Conservation (phyloP, 495 filamentous ascomycete species). For the Podospora australis region DNA sequence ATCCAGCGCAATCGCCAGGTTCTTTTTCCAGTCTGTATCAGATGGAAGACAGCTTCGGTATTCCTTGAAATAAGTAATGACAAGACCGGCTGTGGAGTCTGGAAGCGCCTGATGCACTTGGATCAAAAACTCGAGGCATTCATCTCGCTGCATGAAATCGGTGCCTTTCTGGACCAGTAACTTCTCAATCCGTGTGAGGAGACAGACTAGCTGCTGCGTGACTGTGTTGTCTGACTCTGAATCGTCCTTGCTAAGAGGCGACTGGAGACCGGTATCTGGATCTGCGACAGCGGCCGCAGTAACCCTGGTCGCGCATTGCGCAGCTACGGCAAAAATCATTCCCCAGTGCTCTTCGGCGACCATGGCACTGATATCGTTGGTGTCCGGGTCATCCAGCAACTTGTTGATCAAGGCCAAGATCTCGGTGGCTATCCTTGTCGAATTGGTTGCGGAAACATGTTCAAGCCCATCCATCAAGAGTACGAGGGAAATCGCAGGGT, state of each 20-base stretch:
- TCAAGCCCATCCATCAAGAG: constrained; percentile 53
- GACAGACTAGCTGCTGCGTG: constrained; percentile 27
- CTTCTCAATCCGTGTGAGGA: constrained; percentile 38
- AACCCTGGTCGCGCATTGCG: constrained; percentile 36
- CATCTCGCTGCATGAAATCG: constrained; percentile 51
- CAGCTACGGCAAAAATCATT: constrained; percentile 40
- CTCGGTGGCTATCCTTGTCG: constrained; percentile 44
- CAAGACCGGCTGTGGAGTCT: constrained; percentile 49
- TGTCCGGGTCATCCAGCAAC: constrained; percentile 38
- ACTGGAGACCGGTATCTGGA: constrained; percentile 3
- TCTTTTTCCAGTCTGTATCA: constrained; percentile 57
- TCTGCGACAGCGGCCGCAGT: constrained; percentile 17
- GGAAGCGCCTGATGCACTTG: constrained; percentile 51
- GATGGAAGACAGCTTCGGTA: constrained; percentile 66
- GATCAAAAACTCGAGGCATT: constrained; percentile 64
- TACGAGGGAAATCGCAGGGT: constrained; percentile 53
- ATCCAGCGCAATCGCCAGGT: constrained; percentile 55
- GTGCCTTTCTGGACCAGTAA: constrained; percentile 27
- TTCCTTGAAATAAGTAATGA: constrained; percentile 54
- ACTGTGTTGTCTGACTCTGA: constrained; percentile 28
- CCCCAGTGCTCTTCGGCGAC: constrained; percentile 50
- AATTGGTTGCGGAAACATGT: constrained; percentile 50
- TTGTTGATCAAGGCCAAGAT: constrained; percentile 49
- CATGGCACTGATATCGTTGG: constrained; percentile 37
- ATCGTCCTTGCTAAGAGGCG: constrained; percentile 16